Base-by-base conservation (phyloP, 768 basidiomycete species). In the Lactarius deliciosus region DNA sequence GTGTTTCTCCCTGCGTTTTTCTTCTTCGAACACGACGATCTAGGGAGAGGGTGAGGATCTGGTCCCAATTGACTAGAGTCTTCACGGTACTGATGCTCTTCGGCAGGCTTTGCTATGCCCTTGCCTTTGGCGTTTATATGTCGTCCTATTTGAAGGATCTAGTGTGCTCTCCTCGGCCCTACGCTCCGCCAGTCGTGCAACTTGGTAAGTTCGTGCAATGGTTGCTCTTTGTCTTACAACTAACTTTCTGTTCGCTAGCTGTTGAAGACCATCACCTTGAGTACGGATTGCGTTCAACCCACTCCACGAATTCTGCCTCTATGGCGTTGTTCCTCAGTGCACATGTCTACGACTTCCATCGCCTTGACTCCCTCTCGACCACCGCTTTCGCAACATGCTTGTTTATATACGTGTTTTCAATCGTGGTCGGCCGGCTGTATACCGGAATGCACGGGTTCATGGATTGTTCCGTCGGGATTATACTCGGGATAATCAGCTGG, bases 141-240 rank as follows among this genome's bases (percentile, higher is more conserved):
- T 86, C 93, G 0, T 96, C 93, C 0, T 87, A 94, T 69, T 73
- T 91, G 43, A 98, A 97, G 76, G 96, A 98, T 73, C 80, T 94
- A 11, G 82, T 92, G 55, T 98, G 96, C 76, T 86, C 91, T 1
- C 96, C 96, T 9, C 81, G 96, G 60, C 96, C 96, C 0, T 94
- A 88, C 73, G 84, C 90, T 2, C 96, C 96, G 0, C 96, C 95
- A 0, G 91, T 97, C 16, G 87, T 88, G 20, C 85, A 96, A 60
- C 79, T 96, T 7, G 90, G 94, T 96, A 71, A 71, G 89, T 79
- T 50, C 56, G 6, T 30, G 13, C 1, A 6, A 18, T 25, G 50
- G 25, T 41, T 11, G 59, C 6, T 22, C 28, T 57, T 11, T 5
- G n/a, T 34, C 10, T 50, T 28, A 64, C 13, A 9, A 18, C 25